Evolutionary conservation across 495 filamentous ascomycete genomes (phyloP).

Genomic region (Schizothecium vesticola): DNA sequence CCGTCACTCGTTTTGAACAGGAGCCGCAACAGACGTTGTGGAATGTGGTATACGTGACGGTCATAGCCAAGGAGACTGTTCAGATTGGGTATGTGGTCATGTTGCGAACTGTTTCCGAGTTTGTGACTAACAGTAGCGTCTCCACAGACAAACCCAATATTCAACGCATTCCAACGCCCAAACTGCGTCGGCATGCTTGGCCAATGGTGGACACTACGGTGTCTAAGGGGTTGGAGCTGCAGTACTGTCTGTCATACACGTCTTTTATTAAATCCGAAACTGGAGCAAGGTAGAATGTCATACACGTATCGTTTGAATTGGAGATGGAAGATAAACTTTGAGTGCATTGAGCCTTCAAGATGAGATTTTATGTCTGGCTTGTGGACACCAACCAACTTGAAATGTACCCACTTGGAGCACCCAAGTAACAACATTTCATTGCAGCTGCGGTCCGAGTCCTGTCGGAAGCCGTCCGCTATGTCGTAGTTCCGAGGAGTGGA

Average conservation of each 20-base stretch:
- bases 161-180: constrained; percentile 16
- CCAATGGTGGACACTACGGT: constrained; percentile 21
- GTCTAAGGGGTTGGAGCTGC: constrained; percentile 2
- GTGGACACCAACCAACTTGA: background rate
- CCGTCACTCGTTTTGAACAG: constrained; percentile 13
- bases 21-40: constrained; percentile 14
- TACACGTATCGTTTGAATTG: background rate
- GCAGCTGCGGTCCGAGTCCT: background rate
- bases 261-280: background rate
- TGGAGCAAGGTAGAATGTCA: background rate
- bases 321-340: background rate
- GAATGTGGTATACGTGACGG: constrained; percentile 17
- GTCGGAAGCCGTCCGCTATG: background rate
- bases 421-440: background rate
- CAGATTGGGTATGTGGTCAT: constrained; percentile 16
- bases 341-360: too few relatives aligned
- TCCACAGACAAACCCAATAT: constrained; percentile 19
- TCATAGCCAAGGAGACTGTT: constrained; percentile 12
- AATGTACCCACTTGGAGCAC: background rate
- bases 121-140: background rate
- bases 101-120: background rate
- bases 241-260: background rate
- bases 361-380: background rate
- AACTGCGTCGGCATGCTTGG: constrained; percentile 19
- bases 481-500: background rate